A percentile compares a stretch with the other conserved stretches of the same genome.
Conservation (phyloP, 345 rosid species). For the Zanthoxylum bungeanum region DNA sequence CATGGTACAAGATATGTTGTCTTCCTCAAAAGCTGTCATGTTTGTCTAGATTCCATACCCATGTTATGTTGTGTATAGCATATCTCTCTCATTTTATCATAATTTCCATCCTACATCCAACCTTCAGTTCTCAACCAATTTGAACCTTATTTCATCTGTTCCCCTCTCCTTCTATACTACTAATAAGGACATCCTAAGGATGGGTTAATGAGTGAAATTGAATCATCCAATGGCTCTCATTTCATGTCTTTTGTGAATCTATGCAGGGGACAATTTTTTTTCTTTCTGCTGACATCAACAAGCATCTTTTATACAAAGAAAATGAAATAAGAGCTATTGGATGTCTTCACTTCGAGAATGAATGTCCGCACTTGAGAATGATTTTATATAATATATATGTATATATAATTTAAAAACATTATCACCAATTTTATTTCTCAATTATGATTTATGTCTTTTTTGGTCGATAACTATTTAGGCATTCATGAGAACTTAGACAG, state of each 20-base stretch:
- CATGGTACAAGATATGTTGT: not conserved
- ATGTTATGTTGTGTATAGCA: not conserved
- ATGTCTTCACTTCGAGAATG: too few species aligned
- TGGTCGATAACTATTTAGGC: not conserved
- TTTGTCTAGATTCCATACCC: not conserved
- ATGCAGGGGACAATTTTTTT: not conserved
- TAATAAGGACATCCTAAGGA: too few species aligned
- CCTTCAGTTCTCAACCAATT: not conserved
- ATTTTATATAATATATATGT: not conserved
- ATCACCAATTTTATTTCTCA: not conserved
- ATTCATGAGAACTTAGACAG: not conserved
- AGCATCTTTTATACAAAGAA: not conserved
- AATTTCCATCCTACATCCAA: not conserved
- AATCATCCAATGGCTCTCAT: not conserved
- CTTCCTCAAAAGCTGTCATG: not conserved
- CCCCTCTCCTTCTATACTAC: too few species aligned
- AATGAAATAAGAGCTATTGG: not conserved
- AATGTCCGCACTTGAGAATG: too few species aligned
- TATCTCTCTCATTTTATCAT: too few species aligned
- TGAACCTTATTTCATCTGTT: too few species aligned
- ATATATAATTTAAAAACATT: not conserved
- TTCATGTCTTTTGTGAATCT: not conserved
- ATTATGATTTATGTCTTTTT: not conserved
- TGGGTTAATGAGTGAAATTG: not conserved
- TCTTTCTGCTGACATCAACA: too few species aligned